Conservation (phyloP, 192 early-diverging fungal species). For the Chytriomyces sp. region DNA sequence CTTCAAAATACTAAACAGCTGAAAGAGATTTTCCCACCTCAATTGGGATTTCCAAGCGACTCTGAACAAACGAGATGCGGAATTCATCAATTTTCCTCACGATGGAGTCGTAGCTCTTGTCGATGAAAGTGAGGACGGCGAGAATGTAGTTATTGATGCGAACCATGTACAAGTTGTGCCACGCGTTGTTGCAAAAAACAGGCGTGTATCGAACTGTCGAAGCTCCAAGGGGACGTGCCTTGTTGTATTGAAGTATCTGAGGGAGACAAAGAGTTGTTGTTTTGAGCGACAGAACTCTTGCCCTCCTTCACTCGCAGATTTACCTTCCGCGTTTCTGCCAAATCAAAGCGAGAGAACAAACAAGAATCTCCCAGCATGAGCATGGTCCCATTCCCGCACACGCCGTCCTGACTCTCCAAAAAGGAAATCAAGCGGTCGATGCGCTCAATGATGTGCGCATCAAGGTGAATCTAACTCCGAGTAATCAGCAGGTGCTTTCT, state of each 20-base stretch:
- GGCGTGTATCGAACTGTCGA: constrained; percentile 56
- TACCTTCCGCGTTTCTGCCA: constrained; percentile 67
- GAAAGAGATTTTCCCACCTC: constrained; percentile 46
- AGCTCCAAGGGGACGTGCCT: constrained; percentile 53
- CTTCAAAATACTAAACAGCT: constrained; percentile 13
- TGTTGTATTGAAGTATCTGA: constrained; percentile 62
- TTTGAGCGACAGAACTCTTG: not conserved
- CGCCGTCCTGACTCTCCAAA: constrained; percentile 62
- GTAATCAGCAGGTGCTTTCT: constrained; percentile 2
- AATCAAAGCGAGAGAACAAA: constrained; percentile 54
- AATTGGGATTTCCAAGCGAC: constrained; percentile 62
- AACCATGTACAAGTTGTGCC: constrained; percentile 62
- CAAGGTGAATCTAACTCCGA: constrained; percentile 49
- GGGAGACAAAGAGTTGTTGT: constrained; percentile 8
- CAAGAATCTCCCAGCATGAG: constrained; percentile 62
- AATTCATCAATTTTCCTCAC: constrained; percentile 57
- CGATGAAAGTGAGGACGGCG: constrained; percentile 56
- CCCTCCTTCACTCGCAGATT: not conserved
- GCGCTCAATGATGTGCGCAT: constrained; percentile 51
- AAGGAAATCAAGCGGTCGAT: constrained; percentile 67
- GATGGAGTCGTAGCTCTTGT: constrained; percentile 49
- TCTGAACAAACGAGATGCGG: constrained; percentile 58
- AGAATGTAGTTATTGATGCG: constrained; percentile 59
- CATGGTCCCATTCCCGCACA: constrained; percentile 68
- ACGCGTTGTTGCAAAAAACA: constrained; percentile 53